These are phyloP conservation scores for Taiozyma onychis DNA, from an alignment of 1,139 yeast genomes.

Conservation along the genomic window DNA sequence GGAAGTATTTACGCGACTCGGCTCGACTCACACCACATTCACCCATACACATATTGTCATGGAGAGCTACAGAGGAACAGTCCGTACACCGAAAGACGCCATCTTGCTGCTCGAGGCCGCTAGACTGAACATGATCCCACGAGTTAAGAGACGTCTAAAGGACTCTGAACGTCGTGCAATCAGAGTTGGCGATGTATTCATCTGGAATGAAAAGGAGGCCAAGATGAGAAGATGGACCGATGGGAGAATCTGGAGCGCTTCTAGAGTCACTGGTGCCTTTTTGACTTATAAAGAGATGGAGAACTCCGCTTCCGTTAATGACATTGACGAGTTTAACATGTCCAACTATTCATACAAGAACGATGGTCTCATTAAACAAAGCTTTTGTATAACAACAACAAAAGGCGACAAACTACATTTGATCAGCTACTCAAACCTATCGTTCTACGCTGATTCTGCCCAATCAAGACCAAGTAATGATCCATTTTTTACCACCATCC, in stretches of 20 bases:
- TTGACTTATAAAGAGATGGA: slow-evolving; percentile 61
- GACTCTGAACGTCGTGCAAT: slow-evolving; percentile 49
- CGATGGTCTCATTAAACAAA: slow-evolving; percentile 52
- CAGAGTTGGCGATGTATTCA: slow-evolving; percentile 54
- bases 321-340: slow-evolving; percentile 16
- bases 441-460: not conserved
- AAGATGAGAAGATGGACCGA: slow-evolving; percentile 79
- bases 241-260: slow-evolving; percentile 67
- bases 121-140: slow-evolving; percentile 49
- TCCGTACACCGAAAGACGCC: slow-evolving; percentile 57
- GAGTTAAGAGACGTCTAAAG: slow-evolving; percentile 53
- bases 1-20: not conserved
- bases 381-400: slow-evolving; percentile 46
- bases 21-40: not conserved
- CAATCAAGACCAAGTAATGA: not conserved
- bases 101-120: slow-evolving; percentile 60
- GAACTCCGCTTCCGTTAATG: slow-evolving; percentile 13
- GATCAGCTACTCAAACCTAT: slow-evolving; percentile 30
- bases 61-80: slow-evolving; percentile 59
- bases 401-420: slow-evolving; percentile 49
- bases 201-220: slow-evolving; percentile 68
- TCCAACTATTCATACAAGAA: slow-evolving; percentile 32
- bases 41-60: slow-evolving; percentile 22
- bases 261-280: slow-evolving; percentile 62
- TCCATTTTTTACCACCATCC: slow-evolving; percentile 16